Evolutionary conservation across 345 rosid species (phyloP).

Genomic region (Hevea brasiliensis): DNA sequence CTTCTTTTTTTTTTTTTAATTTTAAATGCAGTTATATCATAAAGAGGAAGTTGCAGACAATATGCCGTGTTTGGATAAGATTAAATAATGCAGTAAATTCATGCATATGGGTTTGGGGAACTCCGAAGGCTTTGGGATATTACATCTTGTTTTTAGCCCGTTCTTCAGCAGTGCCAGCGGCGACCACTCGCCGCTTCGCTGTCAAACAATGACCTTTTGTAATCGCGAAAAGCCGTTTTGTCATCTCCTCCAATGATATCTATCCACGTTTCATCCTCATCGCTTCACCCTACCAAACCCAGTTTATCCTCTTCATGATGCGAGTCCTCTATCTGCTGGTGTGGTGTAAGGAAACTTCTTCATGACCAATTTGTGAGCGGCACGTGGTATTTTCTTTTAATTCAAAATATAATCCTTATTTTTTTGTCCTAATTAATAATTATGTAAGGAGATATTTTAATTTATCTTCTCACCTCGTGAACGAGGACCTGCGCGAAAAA

Average conservation of each 20-base stretch:
- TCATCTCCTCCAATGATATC: not conserved
- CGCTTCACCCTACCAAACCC: not conserved
- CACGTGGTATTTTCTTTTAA: slow-evolving; percentile 22
- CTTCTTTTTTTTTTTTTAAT: not conserved
- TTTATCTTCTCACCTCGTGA: no score
- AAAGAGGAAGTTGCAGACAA: not conserved
- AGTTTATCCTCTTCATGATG: slow-evolving; percentile 17
- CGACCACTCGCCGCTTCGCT: no score
- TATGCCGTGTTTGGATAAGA: not conserved
- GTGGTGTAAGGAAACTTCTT: slow-evolving; percentile 13
- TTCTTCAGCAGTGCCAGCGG: no score
- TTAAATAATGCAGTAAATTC: not conserved
- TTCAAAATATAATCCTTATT: no score
- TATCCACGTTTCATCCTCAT: no score
- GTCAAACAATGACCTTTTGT: no score
- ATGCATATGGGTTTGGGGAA: not conserved
- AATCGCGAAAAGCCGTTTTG: no score
- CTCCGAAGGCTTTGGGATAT: not conserved
- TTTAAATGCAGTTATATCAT: not conserved
- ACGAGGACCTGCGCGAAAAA: no score
- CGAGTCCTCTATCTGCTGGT: slow-evolving; percentile 12
- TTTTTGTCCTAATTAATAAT: no score
- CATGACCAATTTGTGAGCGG: not conserved
- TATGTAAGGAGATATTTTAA: no score
- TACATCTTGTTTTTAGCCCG: no score